Evolutionary conservation across 2,329 filamentous ascomycete genomes (phyloP).

Genomic region (Sporothrix brasiliensis): DNA sequence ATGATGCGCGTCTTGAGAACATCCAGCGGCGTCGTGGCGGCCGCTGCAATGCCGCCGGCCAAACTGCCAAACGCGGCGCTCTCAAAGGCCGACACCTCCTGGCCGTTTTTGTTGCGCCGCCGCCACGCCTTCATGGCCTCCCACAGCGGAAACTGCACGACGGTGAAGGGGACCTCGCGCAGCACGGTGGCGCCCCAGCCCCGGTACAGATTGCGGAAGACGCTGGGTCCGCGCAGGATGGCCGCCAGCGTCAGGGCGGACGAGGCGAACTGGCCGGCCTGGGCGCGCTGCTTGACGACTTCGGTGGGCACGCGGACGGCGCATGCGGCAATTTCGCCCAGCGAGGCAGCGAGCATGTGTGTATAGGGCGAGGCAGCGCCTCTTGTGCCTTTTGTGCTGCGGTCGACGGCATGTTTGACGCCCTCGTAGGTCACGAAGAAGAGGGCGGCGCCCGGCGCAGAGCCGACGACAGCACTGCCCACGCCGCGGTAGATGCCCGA

Average conservation of each 20-base stretch:
- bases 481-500: conserved; percentile 90
- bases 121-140: conserved; percentile 83
- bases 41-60: conserved; percentile 83
- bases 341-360: conserved; percentile 82
- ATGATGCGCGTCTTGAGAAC: conserved; percentile 97
- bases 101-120: conserved; percentile 36
- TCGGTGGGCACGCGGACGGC: conserved; percentile 92
- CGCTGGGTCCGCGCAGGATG: conserved; percentile 65
- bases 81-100: conserved; percentile 69
- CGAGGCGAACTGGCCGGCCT: conserved; percentile 78
- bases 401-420: conserved; percentile 60
- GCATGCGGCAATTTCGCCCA: conserved; percentile 91
- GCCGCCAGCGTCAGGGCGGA: conserved; percentile 67
- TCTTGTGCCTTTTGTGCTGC: neutral
- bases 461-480: conserved; percentile 85
- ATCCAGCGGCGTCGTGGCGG: conserved; percentile 87
- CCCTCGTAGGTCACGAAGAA: conserved; percentile 97
- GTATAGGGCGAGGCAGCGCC: conserved; percentile 41
- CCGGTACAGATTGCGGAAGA: conserved; percentile 84
- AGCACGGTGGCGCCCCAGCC: conserved; percentile 92
- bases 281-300: conserved; percentile 94
- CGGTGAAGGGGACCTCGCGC: conserved; percentile 94
- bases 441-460: conserved; percentile 88
- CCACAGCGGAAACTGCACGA: conserved; percentile 97
- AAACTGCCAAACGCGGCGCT: conserved; percentile 83